phyloP scores from a whole-genome alignment of 768 basidiomycete genomes.

The Russula vinacea region DNA sequence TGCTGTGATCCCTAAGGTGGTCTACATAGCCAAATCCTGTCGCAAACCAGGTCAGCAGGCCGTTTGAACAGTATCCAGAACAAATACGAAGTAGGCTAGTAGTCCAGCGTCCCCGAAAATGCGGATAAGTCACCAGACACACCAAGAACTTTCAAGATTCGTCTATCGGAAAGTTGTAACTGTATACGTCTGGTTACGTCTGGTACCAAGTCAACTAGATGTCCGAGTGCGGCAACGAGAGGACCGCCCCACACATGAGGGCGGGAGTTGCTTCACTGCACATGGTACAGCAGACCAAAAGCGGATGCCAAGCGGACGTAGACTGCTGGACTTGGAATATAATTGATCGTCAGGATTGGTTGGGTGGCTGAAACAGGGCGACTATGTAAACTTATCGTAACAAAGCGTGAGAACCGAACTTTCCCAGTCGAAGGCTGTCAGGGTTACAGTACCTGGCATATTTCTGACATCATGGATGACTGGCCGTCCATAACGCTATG shows the following conservation, averaged over 20 bases:
- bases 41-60: neutral
- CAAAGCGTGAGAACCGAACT: neutral
- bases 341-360: neutral
- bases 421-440: neutral
- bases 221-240: no score
- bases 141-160: neutral
- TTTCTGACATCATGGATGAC: no score
- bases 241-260: neutral
- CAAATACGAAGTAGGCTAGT: neutral
- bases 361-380: slow-evolving; percentile 3
- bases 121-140: no score
- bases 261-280: no score
- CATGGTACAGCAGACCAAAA: neutral
- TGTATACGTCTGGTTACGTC: slow-evolving; percentile 18
- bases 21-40: slow-evolving; percentile 12
- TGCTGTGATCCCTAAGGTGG: neutral
- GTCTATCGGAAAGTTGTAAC: slow-evolving; percentile 19
- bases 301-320: neutral
- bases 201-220: neutral
- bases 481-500: no score
- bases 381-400: neutral
- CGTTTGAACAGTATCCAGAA: slow-evolving; percentile 11
- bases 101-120: no score
- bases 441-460: no score
- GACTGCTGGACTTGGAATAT: neutral